These are phyloP conservation scores for Tricharina praecox DNA, from an alignment of 495 filamentous ascomycete species.

Conservation along the genomic window DNA sequence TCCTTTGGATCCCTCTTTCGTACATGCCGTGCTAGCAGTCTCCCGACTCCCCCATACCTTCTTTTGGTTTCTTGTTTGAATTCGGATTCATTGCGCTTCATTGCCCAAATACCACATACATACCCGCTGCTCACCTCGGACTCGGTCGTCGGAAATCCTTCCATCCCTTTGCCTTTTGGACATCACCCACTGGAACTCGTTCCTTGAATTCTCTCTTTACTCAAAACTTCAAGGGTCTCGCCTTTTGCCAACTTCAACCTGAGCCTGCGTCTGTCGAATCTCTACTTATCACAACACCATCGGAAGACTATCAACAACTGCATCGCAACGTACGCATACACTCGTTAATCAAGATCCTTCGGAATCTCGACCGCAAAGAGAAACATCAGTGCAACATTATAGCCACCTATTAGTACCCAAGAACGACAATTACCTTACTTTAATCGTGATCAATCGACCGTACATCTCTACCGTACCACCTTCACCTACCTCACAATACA, in stretches of 20 bases:
- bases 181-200: slow-evolving; percentile 27
- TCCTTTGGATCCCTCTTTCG: slow-evolving; percentile 27
- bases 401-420: slow-evolving; percentile 9
- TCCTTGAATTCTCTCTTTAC: slow-evolving; percentile 29
- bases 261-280: not conserved
- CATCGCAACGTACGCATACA: slow-evolving; percentile 7
- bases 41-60: slow-evolving; percentile 13
- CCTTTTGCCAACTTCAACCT: not conserved
- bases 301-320: slow-evolving; percentile 1
- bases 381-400: slow-evolving; percentile 5
- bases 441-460: slow-evolving; percentile 6
- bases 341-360: slow-evolving; percentile 24
- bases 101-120: not conserved
- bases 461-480: too few species aligned
- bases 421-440: slow-evolving; percentile 7
- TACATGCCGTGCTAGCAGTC: slow-evolving; percentile 24
- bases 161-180: slow-evolving; percentile 4
- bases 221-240: slow-evolving; percentile 1
- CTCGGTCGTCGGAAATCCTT: too few species aligned
- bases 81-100: slow-evolving; percentile 12
- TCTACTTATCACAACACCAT: not conserved
- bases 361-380: slow-evolving; percentile 5
- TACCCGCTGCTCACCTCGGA: too few species aligned
- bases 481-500: slow-evolving; percentile 16
- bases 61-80: slow-evolving; percentile 26